A percentile compares a stretch with the other conserved stretches of the same genome.
phyloP scores from a whole-genome alignment of 441 rosid genomes.

The Hypseocharis bilobata region DNA sequence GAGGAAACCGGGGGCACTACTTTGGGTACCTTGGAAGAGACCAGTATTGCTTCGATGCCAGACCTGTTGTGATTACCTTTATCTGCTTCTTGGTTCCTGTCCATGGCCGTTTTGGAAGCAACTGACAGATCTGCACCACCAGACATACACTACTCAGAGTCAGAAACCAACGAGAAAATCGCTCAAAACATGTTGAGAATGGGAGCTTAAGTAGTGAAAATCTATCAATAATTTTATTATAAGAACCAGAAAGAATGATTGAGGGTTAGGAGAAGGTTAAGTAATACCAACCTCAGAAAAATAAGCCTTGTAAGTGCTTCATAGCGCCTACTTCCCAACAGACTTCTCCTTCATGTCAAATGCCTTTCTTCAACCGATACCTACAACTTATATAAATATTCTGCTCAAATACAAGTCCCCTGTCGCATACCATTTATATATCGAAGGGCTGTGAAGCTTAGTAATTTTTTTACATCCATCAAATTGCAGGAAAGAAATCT shows the following conservation, averaged over 20 bases:
- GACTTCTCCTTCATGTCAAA: constrained; percentile 45
- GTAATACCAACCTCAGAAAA: constrained; percentile 46
- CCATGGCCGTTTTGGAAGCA: constrained; percentile 34
- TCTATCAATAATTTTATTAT: constrained; percentile 35
- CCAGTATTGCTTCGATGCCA: constrained; percentile 28
- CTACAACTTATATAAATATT: constrained; percentile 21
- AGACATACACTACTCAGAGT: constrained; percentile 32
- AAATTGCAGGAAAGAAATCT: neutral
- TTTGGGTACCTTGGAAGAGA: constrained; percentile 42
- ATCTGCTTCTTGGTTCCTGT: constrained; percentile 44
- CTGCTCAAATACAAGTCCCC: neutral
- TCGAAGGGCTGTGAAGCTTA: neutral
- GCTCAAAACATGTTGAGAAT: constrained; percentile 6
- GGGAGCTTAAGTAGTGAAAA: constrained; percentile 50
- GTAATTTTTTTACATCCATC: too few relatives aligned
- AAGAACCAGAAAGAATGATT: constrained; percentile 60
- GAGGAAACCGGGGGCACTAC: constrained; percentile 44
- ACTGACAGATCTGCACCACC: constrained; percentile 41
- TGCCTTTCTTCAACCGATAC: constrained; percentile 41
- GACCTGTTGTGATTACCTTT: constrained; percentile 31
- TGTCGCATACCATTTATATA: neutral
- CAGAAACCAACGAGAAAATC: constrained; percentile 12
- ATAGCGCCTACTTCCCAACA: constrained; percentile 56
- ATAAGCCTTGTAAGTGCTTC: constrained; percentile 23
- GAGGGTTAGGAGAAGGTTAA: constrained; percentile 67